Evolutionary conservation across 2,329 filamentous ascomycete species (phyloP).

Genomic region (Monosporascus cannonballus): DNA sequence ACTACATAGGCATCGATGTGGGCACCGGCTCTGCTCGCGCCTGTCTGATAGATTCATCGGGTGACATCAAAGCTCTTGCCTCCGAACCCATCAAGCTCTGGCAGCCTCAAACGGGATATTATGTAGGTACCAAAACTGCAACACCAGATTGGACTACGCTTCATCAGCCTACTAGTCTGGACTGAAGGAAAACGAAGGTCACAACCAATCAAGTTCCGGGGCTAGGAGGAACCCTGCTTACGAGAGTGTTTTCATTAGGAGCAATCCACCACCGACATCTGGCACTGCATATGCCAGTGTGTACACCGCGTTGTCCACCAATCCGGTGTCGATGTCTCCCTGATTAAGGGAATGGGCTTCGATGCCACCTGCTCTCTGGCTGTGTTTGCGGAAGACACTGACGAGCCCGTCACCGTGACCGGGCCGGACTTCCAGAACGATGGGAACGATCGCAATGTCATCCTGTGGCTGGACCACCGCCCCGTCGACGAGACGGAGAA

Average conservation of each 20-base stretch:
- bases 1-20: conserved; percentile 85
- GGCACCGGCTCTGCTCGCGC: conserved; percentile 93
- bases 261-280: conserved; percentile 97
- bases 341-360: conserved; percentile 88
- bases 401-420: conserved; percentile 87
- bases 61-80: conserved; percentile 75
- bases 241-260: conserved; percentile 46
- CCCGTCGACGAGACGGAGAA: conserved; percentile 84
- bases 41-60: conserved; percentile 87
- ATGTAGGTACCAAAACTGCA: conserved; percentile 44
- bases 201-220: background rate
- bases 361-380: conserved; percentile 97
- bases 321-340: conserved; percentile 68
- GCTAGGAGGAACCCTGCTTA: background rate
- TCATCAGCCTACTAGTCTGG: no score
- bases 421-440: conserved; percentile 77
- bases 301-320: conserved; percentile 78
- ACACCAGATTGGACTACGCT: background rate
- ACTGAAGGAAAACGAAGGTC: background rate
- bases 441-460: conserved; percentile 85
- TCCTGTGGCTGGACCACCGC: conserved; percentile 95
- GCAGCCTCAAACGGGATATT: conserved; percentile 71
- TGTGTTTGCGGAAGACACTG: conserved; percentile 82
- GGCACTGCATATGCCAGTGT: conserved; percentile 86
- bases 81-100: conserved; percentile 73